Conservation (phyloP, 768 basidiomycete species). For the Mycena maculata region DNA sequence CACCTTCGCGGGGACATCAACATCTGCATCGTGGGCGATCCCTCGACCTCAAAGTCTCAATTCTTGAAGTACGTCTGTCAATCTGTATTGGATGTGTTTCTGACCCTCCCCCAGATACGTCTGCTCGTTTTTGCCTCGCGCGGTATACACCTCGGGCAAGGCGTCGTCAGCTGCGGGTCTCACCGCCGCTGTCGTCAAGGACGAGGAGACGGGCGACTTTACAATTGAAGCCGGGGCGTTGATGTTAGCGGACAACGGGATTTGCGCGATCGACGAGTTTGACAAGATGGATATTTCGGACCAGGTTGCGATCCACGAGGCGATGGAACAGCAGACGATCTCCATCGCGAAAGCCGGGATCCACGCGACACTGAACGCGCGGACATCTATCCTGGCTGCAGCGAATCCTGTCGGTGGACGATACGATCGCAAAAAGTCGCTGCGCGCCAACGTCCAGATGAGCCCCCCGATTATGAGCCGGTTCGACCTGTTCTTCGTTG, state of each 20-base stretch:
- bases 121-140: constrained; percentile 96
- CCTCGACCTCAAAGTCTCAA: constrained; percentile 97
- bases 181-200: constrained; percentile 97
- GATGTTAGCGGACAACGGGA: constrained; percentile 99
- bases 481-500: constrained; percentile 97
- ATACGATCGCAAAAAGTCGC: constrained; percentile 93
- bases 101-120: constrained; percentile 75
- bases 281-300: constrained; percentile 99
- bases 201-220: constrained; percentile 99
- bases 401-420: constrained; percentile 98
- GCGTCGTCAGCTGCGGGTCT: constrained; percentile 99
- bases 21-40: constrained; percentile 98
- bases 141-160: constrained; percentile 99
- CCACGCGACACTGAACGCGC: constrained; percentile 96
- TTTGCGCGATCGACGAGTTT: constrained; percentile 99
- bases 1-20: constrained; percentile 98
- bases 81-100: background rate
- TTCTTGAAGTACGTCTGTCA: constrained; percentile 82
- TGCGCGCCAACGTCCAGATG: constrained; percentile 96
- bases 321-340: constrained; percentile 99
- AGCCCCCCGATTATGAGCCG: constrained; percentile 99
- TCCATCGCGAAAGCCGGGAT: constrained; percentile 99
- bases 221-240: constrained; percentile 99
- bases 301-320: constrained; percentile 99
- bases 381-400: constrained; percentile 97